phyloP scores from a whole-genome alignment of 1,284 basidiomycete species.

The Cryptococcus hybrid region DNA sequence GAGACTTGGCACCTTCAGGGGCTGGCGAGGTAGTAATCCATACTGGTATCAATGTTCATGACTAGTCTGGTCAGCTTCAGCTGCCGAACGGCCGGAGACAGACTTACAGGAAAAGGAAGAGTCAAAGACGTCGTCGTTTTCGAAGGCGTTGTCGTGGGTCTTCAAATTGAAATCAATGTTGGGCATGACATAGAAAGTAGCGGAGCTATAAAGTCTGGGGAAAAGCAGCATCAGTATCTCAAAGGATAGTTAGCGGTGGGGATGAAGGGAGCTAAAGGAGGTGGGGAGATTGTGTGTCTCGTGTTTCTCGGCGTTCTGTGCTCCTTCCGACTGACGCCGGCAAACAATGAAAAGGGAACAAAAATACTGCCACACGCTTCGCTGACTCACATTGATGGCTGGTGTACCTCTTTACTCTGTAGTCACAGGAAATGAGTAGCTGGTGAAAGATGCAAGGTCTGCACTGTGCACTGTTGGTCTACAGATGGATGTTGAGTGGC shows the following conservation, averaged over 20 bases:
- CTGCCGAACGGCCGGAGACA: too few species aligned
- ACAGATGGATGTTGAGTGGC: too few species aligned
- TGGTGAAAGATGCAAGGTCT: too few species aligned
- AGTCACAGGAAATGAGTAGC: neutral
- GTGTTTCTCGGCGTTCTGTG: neutral
- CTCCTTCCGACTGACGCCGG: neutral
- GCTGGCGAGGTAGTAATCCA: constrained; percentile 15
- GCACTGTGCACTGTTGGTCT: too few species aligned
- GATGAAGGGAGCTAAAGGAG: neutral
- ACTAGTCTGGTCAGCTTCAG: neutral
- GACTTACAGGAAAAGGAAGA: constrained; percentile 16
- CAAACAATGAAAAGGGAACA: neutral
- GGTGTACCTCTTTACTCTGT: neutral
- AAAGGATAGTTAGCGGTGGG: neutral
- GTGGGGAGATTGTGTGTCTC: neutral
- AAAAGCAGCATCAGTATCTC: neutral
- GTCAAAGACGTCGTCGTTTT: constrained; percentile 16
- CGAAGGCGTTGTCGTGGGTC: neutral
- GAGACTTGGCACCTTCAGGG: constrained; percentile 1
- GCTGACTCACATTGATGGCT: neutral
- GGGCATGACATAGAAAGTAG: neutral
- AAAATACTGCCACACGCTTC: neutral
- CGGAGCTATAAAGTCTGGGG: neutral
- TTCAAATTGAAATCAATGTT: neutral
- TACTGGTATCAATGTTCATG: constrained; percentile 6